phyloP scores from a whole-genome alignment of 768 basidiomycete species.

The Aureoboletus auriporus region DNA sequence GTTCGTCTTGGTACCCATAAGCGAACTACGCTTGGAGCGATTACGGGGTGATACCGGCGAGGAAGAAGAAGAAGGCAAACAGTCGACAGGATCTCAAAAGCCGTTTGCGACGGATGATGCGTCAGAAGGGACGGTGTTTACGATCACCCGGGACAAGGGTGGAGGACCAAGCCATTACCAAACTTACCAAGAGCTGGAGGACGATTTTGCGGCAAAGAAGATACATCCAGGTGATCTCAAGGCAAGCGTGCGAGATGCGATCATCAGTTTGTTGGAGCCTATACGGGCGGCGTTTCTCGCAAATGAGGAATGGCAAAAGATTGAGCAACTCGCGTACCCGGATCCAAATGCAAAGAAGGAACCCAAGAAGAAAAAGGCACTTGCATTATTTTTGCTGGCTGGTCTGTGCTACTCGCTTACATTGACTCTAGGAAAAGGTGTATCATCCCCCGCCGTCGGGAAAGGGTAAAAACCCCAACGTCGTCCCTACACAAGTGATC shows the following conservation, averaged over 20 bases:
- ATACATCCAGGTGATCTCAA: constrained; percentile 93
- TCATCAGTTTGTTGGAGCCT: constrained; percentile 73
- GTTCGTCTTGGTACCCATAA: constrained; percentile 87
- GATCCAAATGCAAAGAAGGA: constrained; percentile 60
- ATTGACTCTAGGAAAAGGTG: constrained; percentile 56
- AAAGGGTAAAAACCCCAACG: constrained; percentile 54
- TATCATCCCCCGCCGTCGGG: constrained; percentile 84
- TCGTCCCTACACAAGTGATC: constrained; percentile 3
- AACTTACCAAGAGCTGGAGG: constrained; percentile 60
- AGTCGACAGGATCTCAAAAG: constrained; percentile 46
- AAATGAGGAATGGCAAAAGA: constrained; percentile 75
- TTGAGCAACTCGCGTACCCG: constrained; percentile 82
- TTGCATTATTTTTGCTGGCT: background rate
- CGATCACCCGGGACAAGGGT: constrained; percentile 72
- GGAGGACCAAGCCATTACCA: constrained; percentile 70
- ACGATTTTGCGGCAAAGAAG: constrained; percentile 70
- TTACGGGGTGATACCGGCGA: constrained; percentile 40
- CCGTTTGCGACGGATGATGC: constrained; percentile 68
- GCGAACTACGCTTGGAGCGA: constrained; percentile 65
- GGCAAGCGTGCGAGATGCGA: constrained; percentile 64
- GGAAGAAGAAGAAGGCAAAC: constrained; percentile 42
- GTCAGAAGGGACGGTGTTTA: constrained; percentile 79
- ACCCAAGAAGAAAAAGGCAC: constrained; percentile 59
- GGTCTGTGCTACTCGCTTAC: background rate
- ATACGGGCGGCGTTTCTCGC: constrained; percentile 74